Evolutionary conservation across 352 stramenopile genomes (phyloP), one percentile per base, ranked within the genome.

Genomic region (Vaucheria bursata): DNA sequence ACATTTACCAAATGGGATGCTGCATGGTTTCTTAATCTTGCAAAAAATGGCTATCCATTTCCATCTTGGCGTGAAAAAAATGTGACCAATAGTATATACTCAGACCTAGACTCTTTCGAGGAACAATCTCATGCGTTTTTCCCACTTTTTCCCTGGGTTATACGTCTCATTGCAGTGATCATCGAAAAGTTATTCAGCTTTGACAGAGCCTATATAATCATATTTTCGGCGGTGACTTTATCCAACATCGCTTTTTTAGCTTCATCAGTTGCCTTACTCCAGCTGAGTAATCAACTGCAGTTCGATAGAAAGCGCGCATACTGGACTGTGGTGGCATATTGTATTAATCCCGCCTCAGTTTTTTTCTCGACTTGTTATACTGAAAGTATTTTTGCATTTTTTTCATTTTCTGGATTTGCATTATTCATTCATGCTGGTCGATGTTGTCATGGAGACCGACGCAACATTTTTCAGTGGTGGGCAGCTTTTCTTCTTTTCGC

Each of bases 351-450:
- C 2, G 77, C 77, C 31, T 71, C 71, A 68, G 77, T 73, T 12
- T 82, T 82, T 73, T 82, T 82, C 71, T 79, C 70, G 59, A 82
- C 77, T 12, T 59, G 71, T 2, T 82, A 82, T 45, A 68, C 77
- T 6, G 77, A 82, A 66, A 82, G 77, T 66, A 7, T 74, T 18
- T 82, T 78, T 45, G 69, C 77, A n/a, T 32, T 45, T 7, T 73
- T 82, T 29, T 73, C 71, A n/a, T 82, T 82, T 18, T 38, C 77
- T 0, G 77, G 77, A 6, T 34, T 82, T 34, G 33, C 70, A 40
- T 39, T 82, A 52, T 65, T 82, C 8, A 73, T 82, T 35, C 32
- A 38, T 50, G 59, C 49, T 31, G 50, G 49, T 5, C 18, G n/a
- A 6, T 8, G 18, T 31, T 31, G 52, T 53, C 64, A 1, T 25